Evolutionary conservation across 2,329 filamentous ascomycete genomes (phyloP).

Genomic region (Arthrinium puccinioides): DNA sequence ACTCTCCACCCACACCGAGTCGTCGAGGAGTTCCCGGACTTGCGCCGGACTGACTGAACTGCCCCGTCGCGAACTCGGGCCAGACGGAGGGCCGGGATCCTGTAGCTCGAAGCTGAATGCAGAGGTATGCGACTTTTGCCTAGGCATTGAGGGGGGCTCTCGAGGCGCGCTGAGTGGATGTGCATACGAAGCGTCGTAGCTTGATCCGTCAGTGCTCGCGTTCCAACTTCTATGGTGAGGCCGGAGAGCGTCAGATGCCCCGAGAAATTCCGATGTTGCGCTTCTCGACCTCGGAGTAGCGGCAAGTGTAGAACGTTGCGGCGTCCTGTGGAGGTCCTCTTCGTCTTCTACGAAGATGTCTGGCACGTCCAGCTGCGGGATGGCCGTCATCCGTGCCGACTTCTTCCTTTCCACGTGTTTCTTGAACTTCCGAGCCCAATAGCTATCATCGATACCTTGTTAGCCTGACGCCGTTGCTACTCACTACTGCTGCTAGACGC

Average conservation of each 20-base stretch:
- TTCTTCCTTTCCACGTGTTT: conserved; percentile 65
- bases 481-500: not conserved
- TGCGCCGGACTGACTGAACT: conserved; percentile 69
- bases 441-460: conserved; percentile 34
- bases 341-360: conserved; percentile 90
- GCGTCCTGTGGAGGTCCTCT: conserved; percentile 39
- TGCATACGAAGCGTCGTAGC: conserved; percentile 32
- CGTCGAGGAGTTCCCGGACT: conserved; percentile 78
- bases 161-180: conserved; percentile 51
- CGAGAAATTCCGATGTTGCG: conserved; percentile 25
- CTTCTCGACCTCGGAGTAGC: conserved; percentile 12
- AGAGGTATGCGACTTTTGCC: conserved; percentile 37
- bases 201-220: conserved; percentile 34
- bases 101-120: conserved; percentile 54
- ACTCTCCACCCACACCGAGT: conserved; percentile 89
- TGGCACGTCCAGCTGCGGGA: conserved; percentile 77
- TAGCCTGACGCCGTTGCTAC: not conserved
- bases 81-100: conserved; percentile 30
- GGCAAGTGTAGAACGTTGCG: conserved; percentile 21
- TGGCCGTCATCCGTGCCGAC: conserved; percentile 65
- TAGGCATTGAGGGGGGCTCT: conserved; percentile 31
- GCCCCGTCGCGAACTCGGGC: conserved; percentile 49
- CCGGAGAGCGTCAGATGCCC: conserved; percentile 25
- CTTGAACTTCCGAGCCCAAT: conserved; percentile 80
- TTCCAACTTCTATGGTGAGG: conserved; percentile 35